These are phyloP conservation scores for Picochlorum sp. DNA, from an alignment of 139 green algal genomes.

Conservation along the genomic window DNA sequence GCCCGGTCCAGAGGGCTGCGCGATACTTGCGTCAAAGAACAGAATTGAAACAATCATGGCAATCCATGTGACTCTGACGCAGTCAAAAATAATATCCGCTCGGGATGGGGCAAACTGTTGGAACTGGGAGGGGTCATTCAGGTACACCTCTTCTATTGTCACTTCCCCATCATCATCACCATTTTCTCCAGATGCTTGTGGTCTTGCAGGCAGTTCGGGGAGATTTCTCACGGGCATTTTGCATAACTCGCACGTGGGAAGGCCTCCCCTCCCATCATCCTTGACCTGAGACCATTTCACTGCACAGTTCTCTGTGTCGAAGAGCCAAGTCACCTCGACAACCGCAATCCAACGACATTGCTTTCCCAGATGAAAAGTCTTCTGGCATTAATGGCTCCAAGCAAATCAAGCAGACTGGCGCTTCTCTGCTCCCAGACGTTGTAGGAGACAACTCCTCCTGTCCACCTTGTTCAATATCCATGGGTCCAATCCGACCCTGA, in stretches of 20 bases:
- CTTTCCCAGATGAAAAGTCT: slow-evolving; percentile 46
- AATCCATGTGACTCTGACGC: slow-evolving; percentile 71
- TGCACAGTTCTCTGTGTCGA: slow-evolving; percentile 63
- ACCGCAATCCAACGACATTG: slow-evolving; percentile 57
- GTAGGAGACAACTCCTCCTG: not conserved
- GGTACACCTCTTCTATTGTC: not conserved
- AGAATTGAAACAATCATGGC: slow-evolving; percentile 45
- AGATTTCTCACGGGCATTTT: slow-evolving; percentile 49
- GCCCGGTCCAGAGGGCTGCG: slow-evolving; percentile 46
- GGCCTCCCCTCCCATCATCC: slow-evolving; percentile 29
- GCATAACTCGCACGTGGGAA: slow-evolving; percentile 58
- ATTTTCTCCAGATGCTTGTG: not conserved
- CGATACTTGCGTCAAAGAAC: slow-evolving; percentile 50
- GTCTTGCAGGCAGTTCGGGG: slow-evolving; percentile 28
- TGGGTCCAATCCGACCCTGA: not conserved
- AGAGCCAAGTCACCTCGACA: slow-evolving; percentile 74
- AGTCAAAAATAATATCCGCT: slow-evolving; percentile 74
- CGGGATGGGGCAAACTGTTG: slow-evolving; percentile 24
- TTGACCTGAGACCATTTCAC: slow-evolving; percentile 76
- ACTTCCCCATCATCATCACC: not conserved
- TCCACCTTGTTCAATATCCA: slow-evolving; percentile 1
- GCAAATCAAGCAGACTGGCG: slow-evolving; percentile 66
- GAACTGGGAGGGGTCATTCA: slow-evolving; percentile 11
- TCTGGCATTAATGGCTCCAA: slow-evolving; percentile 57
- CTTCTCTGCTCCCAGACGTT: not conserved